Conservation (phyloP, 164 flowering plant genomes). For the Sextonia rubra region DNA sequence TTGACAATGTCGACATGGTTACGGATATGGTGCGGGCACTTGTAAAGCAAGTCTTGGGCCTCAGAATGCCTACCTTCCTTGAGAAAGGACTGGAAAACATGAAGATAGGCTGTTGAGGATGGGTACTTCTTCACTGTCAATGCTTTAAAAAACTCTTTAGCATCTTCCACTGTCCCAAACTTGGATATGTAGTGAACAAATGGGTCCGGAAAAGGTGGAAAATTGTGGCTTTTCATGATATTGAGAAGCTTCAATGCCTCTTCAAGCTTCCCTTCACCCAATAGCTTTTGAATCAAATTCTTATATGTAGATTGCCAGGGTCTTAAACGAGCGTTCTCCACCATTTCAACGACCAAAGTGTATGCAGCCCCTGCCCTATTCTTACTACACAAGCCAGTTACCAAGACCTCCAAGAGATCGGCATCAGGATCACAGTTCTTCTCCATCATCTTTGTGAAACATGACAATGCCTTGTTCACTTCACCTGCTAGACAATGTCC, state of each 20-base stretch:
- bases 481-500: constrained; percentile 65
- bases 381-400: constrained; percentile 52
- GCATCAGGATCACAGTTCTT: constrained; percentile 64
- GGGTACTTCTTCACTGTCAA: constrained; percentile 51
- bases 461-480: constrained; percentile 53
- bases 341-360: constrained; percentile 57
- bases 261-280: constrained; percentile 55
- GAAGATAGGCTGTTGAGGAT: constrained; percentile 45
- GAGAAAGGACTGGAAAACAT: constrained; percentile 49
- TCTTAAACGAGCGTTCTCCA: constrained; percentile 32
- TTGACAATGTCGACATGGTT: constrained; percentile 41
- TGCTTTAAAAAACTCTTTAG: constrained; percentile 52
- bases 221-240: constrained; percentile 64
- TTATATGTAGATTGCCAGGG: constrained; percentile 94
- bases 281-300: constrained; percentile 51
- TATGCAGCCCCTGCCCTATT: constrained; percentile 51
- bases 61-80: constrained; percentile 71
- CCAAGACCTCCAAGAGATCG: constrained; percentile 63
- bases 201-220: constrained; percentile 70
- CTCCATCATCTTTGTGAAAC: constrained; percentile 67
- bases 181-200: constrained; percentile 59
- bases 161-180: constrained; percentile 78
- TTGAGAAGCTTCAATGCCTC: constrained; percentile 71
- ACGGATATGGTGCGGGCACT: constrained; percentile 79
- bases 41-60: constrained; percentile 74